These are phyloP conservation scores for Talaromyces albobiverticillius DNA, from an alignment of 2,329 filamentous ascomycete species.

Conservation along the genomic window DNA sequence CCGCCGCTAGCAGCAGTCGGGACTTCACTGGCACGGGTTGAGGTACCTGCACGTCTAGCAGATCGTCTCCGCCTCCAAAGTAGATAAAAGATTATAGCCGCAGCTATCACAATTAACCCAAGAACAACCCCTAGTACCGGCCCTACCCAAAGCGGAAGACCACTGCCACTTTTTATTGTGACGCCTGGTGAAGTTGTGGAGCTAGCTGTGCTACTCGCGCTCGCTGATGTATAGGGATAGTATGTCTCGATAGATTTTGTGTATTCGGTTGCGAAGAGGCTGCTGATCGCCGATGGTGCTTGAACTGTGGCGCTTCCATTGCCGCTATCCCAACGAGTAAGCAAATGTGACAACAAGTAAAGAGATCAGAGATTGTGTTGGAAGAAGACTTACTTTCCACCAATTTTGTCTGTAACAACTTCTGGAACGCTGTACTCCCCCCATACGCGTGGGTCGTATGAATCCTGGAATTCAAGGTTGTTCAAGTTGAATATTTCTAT, in stretches of 20 bases:
- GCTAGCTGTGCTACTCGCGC: constrained; percentile 8
- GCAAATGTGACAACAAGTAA: constrained; percentile 6
- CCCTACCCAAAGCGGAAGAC: constrained; percentile 14
- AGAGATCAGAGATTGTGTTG: background rate
- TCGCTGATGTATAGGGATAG: constrained; percentile 54
- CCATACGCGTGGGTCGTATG: constrained; percentile 31
- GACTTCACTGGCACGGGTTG: constrained; percentile 8
- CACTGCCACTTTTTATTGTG: background rate
- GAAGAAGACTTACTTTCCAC: constrained; percentile 30
- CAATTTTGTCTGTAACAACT: constrained; percentile 30
- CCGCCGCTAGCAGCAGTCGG: constrained; percentile 4
- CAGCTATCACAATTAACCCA: constrained; percentile 11
- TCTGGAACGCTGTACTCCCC: constrained; percentile 30
- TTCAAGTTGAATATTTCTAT: constrained; percentile 50
- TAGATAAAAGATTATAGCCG: constrained; percentile 9
- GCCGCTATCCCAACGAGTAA: constrained; percentile 18
- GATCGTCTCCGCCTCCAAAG: constrained; percentile 11
- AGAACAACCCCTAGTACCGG: constrained; percentile 15
- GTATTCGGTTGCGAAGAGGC: constrained; percentile 57
- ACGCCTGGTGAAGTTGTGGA: constrained; percentile 2
- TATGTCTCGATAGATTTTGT: constrained; percentile 54
- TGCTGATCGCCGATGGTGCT: constrained; percentile 38
- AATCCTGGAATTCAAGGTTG: constrained; percentile 29
- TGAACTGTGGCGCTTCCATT: constrained; percentile 31
- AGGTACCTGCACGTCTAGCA: background rate